Percentiles rank a stretch among this genome's conserved stretches.
Evolutionary conservation across 805 yeast genomes (phyloP).

Genomic region (Jamesozyma piceae): DNA sequence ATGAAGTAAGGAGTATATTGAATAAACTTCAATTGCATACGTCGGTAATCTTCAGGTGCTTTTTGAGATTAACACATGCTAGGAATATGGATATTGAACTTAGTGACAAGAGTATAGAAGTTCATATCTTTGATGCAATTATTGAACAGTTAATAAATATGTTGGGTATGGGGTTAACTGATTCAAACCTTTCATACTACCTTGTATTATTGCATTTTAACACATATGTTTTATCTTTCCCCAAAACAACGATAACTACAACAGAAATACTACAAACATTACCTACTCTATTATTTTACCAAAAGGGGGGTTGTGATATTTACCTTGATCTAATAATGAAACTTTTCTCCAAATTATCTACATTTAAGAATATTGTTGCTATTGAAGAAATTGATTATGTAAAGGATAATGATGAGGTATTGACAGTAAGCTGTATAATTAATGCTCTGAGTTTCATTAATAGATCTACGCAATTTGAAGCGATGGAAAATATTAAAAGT

Average conservation of each 20-base stretch:
- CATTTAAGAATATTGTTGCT: slow-evolving; percentile 19
- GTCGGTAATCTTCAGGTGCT: slow-evolving; percentile 35
- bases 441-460: slow-evolving; percentile 38
- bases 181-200: slow-evolving; percentile 24
- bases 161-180: slow-evolving; percentile 13
- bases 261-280: slow-evolving; percentile 30
- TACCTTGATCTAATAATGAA: slow-evolving; percentile 15
- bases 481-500: slow-evolving; percentile 23
- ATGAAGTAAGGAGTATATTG: slow-evolving; percentile 44
- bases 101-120: slow-evolving; percentile 34
- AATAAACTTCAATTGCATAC: slow-evolving; percentile 41
- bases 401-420: slow-evolving; percentile 32
- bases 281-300: slow-evolving; percentile 42
- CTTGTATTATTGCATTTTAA: slow-evolving; percentile 33
- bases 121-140: slow-evolving; percentile 33
- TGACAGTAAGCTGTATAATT: slow-evolving; percentile 33
- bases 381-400: slow-evolving; percentile 32
- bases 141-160: slow-evolving; percentile 23
- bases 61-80: slow-evolving; percentile 38
- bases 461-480: slow-evolving; percentile 35
- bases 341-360: slow-evolving; percentile 20
- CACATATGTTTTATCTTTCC: slow-evolving; percentile 29
- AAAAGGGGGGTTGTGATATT: slow-evolving; percentile 38
- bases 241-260: slow-evolving; percentile 22
- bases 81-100: slow-evolving; percentile 27